A percentile compares a stretch with the other conserved stretches of the same genome.
phyloP scores from a whole-genome alignment of 345 rosid species.

The Gossypium mustelinum region DNA sequence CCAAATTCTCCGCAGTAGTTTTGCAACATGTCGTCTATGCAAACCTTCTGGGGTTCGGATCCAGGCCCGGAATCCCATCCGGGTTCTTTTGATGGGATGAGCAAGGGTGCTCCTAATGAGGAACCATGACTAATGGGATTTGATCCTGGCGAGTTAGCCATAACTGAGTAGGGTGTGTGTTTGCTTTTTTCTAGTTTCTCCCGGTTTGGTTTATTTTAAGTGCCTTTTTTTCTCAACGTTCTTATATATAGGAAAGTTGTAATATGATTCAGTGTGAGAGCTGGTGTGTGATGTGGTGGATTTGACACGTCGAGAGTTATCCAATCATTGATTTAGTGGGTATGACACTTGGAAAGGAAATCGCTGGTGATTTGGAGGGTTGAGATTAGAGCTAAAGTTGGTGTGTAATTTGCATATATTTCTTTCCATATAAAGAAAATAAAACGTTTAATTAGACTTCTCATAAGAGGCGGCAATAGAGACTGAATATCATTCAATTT shows the following conservation, averaged over 20 bases:
- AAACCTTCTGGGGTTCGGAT: conserved; percentile 38
- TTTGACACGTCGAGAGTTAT: not conserved
- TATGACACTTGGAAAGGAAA: not conserved
- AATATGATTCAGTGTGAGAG: not conserved
- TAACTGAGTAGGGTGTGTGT: not conserved
- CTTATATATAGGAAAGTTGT: not conserved
- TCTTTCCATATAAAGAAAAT: too few species aligned
- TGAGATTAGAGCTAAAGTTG: not conserved
- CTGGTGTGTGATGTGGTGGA: not conserved
- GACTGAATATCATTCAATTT: too few species aligned
- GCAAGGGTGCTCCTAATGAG: conserved; percentile 30
- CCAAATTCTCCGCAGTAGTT: conserved; percentile 90
- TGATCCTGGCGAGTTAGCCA: conserved; percentile 15
- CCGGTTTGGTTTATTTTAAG: not conserved
- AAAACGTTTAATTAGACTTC: too few species aligned
- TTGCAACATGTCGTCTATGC: conserved; percentile 72
- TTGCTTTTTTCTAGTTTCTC: not conserved
- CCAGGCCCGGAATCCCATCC: conserved; percentile 18
- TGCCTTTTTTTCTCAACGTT: not conserved
- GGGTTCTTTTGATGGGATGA: conserved; percentile 12
- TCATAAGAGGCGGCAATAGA: too few species aligned
- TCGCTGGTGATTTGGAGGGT: not conserved
- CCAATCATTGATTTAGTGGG: not conserved
- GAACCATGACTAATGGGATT: conserved; percentile 14
- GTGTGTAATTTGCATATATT: not conserved